Evolutionary conservation across 768 basidiomycete genomes (phyloP), one percentile per base, ranked within the genome.

Genomic region (Lentinus tigrinus): DNA sequence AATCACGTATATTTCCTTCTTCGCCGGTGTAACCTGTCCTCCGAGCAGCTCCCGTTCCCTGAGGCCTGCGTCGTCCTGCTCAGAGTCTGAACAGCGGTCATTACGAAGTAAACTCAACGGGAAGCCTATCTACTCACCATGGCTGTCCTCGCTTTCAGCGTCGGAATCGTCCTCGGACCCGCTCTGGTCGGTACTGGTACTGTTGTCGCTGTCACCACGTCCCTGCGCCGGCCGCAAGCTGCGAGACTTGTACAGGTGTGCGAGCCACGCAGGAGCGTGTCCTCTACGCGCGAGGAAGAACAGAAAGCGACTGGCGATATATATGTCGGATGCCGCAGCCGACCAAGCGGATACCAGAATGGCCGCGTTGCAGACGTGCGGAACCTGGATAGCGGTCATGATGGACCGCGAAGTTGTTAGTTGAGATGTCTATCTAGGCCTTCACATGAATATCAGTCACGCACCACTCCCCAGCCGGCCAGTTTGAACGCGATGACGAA

Each of bases 281-380:
- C 75, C 76, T 49, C 77, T 73, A 42, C 81, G 71, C 2, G 85
- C 82, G 47, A 85, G 75, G 67, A 78, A 81, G 69, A 82, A 83
- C 11, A 85, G 73, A 28, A 73, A 71, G 31, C 76, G 70, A 36
- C 80, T 80, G 23, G 74, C 70, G 48, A 81, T 79, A 74, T 80
- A 83, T 28, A 84, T 64, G 70, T 81, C 81, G 52, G 77, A 78
- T 49, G 75, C 75, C 38, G 79, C 81, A 17, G 82, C 77, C 9
- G 83, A 84, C 76, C 80, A 84, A 6, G 82, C 82, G 10, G 81
- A 81, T 26, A 81, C 76, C 42, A 85, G 69, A 42, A 83, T 70
- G 52, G 70, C 70, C 28, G 73, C 76, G 56, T 77, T 70, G 56
- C 71, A 55, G 27, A 82, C 69, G 42, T 72, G 67, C 3, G 80